Conservation (phyloP, 1,139 yeast genomes). For the Kodamaea suecica region DNA sequence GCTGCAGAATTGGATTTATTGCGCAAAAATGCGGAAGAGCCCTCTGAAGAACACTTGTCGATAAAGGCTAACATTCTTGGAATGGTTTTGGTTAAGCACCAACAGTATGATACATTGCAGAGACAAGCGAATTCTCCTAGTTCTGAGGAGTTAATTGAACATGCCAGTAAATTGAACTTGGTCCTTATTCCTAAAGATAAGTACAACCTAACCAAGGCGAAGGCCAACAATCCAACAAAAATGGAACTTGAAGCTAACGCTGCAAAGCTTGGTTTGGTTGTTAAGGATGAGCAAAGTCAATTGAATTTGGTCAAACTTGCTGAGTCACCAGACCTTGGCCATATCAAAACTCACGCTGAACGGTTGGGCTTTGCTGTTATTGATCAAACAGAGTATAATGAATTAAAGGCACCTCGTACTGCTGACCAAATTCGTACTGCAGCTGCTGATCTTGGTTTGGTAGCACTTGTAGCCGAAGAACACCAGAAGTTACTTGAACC, state of each 20-base stretch:
- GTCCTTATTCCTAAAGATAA: slow-evolving; percentile 5
- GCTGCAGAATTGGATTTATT: slow-evolving; percentile 11
- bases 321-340: slow-evolving; percentile 19
- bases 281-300: slow-evolving; percentile 13
- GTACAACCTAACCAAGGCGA: slow-evolving; percentile 4
- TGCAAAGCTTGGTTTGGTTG: slow-evolving; percentile 9
- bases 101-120: slow-evolving; percentile 8
- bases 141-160: slow-evolving; percentile 13
- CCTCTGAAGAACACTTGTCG: slow-evolving; percentile 9
- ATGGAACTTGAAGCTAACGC: slow-evolving; percentile 9
- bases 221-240: slow-evolving; percentile 7
- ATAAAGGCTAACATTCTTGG: slow-evolving; percentile 7
- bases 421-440: slow-evolving; percentile 10
- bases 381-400: slow-evolving; percentile 18
- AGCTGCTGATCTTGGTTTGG: slow-evolving; percentile 11
- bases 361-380: slow-evolving; percentile 18
- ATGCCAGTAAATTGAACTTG: slow-evolving; percentile 5
- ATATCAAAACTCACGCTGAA: slow-evolving; percentile 18
- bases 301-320: slow-evolving; percentile 14
- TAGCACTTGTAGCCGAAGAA: slow-evolving; percentile 13
- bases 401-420: slow-evolving; percentile 12
- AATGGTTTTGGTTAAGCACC: slow-evolving; percentile 10
- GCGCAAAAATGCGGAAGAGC: slow-evolving; percentile 23
- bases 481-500: slow-evolving; percentile 17
- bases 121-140: slow-evolving; percentile 18